Percentiles rank a stretch among this genome's conserved stretches.
phyloP scores from a whole-genome alignment of 495 filamentous ascomycete species.

The Penicillium mononematosum region DNA sequence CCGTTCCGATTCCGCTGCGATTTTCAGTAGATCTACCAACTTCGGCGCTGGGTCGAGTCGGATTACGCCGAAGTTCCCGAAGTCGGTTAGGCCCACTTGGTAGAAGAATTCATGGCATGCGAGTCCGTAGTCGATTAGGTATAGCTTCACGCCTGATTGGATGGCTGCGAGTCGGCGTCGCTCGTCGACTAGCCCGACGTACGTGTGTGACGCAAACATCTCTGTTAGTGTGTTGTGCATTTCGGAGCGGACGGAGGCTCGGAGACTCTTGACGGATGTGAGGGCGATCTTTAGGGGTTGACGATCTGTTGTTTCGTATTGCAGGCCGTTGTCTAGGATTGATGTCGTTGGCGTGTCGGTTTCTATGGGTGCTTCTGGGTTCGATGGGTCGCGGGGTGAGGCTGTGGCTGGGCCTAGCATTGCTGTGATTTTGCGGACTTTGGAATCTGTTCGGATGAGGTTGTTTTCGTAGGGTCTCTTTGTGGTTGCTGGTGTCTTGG shows the following conservation, averaged over 20 bases:
- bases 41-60: constrained; percentile 73
- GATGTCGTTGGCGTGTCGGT: constrained; percentile 20
- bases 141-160: constrained; percentile 90
- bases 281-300: constrained; percentile 66
- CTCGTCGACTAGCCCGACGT: constrained; percentile 91
- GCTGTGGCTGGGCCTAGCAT: constrained; percentile 65
- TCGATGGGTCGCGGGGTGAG: constrained; percentile 19
- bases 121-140: constrained; percentile 90
- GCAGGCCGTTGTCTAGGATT: constrained; percentile 48
- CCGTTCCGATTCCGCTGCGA: constrained; percentile 70
- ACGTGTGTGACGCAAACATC: constrained; percentile 84
- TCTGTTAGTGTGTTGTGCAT: constrained; percentile 92
- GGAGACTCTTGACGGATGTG: constrained; percentile 80
- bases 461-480: constrained; percentile 80
- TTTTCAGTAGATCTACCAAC: constrained; percentile 64
- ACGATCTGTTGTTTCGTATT: constrained; percentile 70
- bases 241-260: constrained; percentile 71
- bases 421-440: constrained; percentile 89
- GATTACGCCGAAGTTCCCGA: constrained; percentile 90
- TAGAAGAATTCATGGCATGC: constrained; percentile 92
- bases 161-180: constrained; percentile 83
- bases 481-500: constrained; percentile 44
- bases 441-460: constrained; percentile 87
- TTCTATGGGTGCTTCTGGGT: constrained; percentile 16
- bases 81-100: constrained; percentile 93